These are phyloP conservation scores for Populus tremula DNA, from an alignment of 345 rosid genomes.

Conservation along the genomic window DNA sequence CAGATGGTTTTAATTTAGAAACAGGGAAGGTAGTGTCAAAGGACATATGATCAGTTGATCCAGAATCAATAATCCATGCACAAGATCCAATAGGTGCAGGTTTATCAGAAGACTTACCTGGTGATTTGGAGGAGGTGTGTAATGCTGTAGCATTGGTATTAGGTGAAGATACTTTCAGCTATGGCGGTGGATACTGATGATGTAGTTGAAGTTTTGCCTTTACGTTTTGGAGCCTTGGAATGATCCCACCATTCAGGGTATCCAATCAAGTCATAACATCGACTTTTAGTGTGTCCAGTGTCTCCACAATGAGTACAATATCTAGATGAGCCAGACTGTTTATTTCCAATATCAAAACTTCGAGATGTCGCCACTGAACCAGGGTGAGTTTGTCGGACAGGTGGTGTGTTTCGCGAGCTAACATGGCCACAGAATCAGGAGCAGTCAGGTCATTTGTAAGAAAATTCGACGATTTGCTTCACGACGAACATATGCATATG, in stretches of 20 bases:
- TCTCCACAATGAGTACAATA: not conserved
- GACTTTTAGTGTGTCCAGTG: too few relatives aligned
- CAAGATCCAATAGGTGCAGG: not conserved
- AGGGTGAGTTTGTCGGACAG: too few relatives aligned
- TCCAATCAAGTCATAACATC: not conserved
- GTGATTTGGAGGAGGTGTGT: too few relatives aligned
- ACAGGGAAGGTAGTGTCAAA: not conserved
- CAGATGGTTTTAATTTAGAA: not conserved
- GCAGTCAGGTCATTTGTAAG: not conserved
- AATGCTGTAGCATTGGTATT: too few relatives aligned
- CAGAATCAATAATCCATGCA: slow-evolving; percentile 1
- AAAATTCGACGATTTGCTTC: not conserved
- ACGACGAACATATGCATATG: not conserved
- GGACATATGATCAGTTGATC: slow-evolving; percentile 10
- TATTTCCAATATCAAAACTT: not conserved
- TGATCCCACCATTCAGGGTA: not conserved
- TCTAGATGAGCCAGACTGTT: not conserved
- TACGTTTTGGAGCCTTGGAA: not conserved
- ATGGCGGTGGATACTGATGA: not conserved
- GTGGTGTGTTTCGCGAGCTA: not conserved
- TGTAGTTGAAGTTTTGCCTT: too few relatives aligned
- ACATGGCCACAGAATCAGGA: not conserved
- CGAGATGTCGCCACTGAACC: too few relatives aligned
- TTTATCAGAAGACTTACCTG: not conserved
- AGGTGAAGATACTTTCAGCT: too few relatives aligned